Percentiles rank a stretch among this genome's conserved stretches.
phyloP scores from a whole-genome alignment of 2,329 filamentous ascomycete genomes.

The Fulvia fulva region DNA sequence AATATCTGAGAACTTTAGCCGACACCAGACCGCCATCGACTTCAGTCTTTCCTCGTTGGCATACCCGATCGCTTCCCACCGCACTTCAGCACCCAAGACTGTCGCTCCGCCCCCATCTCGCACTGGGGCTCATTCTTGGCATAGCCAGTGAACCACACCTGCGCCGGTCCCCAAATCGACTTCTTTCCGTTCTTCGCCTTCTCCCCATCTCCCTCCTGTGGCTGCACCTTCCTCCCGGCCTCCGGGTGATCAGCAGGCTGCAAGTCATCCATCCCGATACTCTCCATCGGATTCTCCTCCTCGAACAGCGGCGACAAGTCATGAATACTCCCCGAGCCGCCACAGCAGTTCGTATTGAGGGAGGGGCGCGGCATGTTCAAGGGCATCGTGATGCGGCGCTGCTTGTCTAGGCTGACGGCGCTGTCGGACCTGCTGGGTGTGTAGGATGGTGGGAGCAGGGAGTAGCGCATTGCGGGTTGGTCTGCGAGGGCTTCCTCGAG shows the following conservation, averaged over 20 bases:
- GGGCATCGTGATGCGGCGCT: background rate
- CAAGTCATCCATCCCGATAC: background rate
- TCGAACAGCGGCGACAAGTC: background rate
- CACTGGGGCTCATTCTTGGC: background rate
- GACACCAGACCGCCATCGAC: too few species aligned
- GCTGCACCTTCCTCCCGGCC: background rate
- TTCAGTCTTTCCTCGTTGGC: too few species aligned
- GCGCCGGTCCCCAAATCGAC: background rate
- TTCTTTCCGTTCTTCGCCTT: background rate
- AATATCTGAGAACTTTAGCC: too few species aligned
- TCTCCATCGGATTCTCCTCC: background rate
- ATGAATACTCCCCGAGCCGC: background rate
- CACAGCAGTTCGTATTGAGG: background rate
- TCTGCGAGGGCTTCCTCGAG: background rate
- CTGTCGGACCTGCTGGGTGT: background rate
- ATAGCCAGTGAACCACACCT: background rate
- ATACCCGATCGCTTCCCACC: background rate
- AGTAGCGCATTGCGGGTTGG: background rate
- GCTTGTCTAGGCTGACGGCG: background rate
- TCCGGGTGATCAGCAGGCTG: background rate
- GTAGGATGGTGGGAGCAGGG: background rate
- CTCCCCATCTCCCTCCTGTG: background rate
- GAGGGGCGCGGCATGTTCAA: background rate
- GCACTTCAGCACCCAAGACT: background rate
- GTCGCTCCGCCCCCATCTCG: background rate